phyloP scores from a whole-genome alignment of 805 yeast species.

The Yamadazyma sp. region DNA sequence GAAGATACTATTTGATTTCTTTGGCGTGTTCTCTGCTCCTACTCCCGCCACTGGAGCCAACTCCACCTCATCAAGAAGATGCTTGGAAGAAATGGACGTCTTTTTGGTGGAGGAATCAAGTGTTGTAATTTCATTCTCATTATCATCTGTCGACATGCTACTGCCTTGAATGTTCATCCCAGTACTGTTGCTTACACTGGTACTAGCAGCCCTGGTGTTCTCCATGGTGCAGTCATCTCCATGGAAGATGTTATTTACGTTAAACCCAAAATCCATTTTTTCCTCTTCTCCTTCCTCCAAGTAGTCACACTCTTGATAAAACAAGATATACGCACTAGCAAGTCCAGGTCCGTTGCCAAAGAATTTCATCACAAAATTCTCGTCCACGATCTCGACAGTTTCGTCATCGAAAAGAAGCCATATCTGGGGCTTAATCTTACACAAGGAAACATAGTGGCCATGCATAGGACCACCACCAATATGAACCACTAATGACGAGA shows the following conservation, averaged over 20 bases:
- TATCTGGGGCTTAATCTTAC: constrained; percentile 73
- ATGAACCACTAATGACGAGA: constrained; percentile 86
- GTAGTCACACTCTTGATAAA: constrained; percentile 57
- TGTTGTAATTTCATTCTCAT: constrained; percentile 7
- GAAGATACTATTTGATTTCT: constrained; percentile 20
- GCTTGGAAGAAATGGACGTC: constrained; percentile 9
- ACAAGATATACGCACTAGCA: constrained; percentile 88
- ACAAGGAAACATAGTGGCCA: constrained; percentile 90
- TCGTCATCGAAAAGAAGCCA: constrained; percentile 97
- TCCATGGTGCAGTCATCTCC: constrained; percentile 24
- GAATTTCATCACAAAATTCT: constrained; percentile 76
- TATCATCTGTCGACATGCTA: constrained; percentile 1
- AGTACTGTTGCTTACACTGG: not conserved
- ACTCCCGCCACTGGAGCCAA: no score
- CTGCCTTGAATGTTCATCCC: not conserved
- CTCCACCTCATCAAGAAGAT: constrained; percentile 1
- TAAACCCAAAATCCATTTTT: constrained; percentile 35
- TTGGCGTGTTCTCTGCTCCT: not conserved
- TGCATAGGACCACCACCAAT: constrained; percentile 98
- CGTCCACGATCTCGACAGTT: constrained; percentile 85
- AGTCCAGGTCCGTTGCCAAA: constrained; percentile 86
- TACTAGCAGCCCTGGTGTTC: not conserved
- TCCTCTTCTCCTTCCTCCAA: constrained; percentile 38
- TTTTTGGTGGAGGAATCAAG: constrained; percentile 8
- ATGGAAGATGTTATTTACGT: constrained; percentile 29